These are phyloP conservation scores for Teunomyces tritomae DNA, from an alignment of 805 yeast species.

Conservation along the genomic window DNA sequence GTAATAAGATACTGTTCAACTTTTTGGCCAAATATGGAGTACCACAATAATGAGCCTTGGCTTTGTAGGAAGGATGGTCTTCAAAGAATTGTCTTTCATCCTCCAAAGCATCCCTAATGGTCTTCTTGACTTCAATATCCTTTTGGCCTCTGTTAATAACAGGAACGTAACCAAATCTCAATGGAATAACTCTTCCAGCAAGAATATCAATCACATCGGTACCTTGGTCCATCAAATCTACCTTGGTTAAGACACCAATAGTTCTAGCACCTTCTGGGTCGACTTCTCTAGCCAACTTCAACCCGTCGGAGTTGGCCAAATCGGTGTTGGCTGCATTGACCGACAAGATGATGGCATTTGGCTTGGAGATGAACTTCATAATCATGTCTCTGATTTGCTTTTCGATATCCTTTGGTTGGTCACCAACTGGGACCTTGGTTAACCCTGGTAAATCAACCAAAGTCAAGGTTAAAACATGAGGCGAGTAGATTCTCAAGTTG, in stretches of 20 bases:
- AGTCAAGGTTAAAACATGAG: conserved; percentile 90
- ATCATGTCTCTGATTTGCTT: conserved; percentile 90
- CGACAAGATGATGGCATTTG: conserved; percentile 90
- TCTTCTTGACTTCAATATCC: conserved; percentile 85
- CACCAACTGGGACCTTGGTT: conserved; percentile 98
- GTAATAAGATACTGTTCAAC: conserved; percentile 80
- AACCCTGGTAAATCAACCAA: conserved; percentile 96
- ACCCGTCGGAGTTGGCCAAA: conserved; percentile 94
- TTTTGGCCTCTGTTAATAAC: conserved; percentile 85
- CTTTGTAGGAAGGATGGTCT: conserved; percentile 83
- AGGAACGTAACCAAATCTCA: conserved; percentile 94
- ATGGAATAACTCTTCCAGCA: conserved; percentile 92
- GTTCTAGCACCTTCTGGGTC: conserved; percentile 97
- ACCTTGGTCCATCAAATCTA: conserved; percentile 97
- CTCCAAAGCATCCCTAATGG: conserved; percentile 81
- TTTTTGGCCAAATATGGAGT: conserved; percentile 96
- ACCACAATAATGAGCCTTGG: conserved; percentile 95
- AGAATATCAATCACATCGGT: conserved; percentile 95
- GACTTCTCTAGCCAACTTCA: conserved; percentile 94
- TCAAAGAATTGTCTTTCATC: conserved; percentile 83
- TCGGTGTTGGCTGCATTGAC: conserved; percentile 89
- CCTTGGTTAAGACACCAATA: conserved; percentile 93
- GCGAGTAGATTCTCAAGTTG: conserved; percentile 88
- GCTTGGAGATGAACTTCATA: conserved; percentile 89
- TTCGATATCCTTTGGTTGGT: conserved; percentile 97